Conservation (phyloP, 1,284 basidiomycete species). For the Austroboletus novae-zelandiae region DNA sequence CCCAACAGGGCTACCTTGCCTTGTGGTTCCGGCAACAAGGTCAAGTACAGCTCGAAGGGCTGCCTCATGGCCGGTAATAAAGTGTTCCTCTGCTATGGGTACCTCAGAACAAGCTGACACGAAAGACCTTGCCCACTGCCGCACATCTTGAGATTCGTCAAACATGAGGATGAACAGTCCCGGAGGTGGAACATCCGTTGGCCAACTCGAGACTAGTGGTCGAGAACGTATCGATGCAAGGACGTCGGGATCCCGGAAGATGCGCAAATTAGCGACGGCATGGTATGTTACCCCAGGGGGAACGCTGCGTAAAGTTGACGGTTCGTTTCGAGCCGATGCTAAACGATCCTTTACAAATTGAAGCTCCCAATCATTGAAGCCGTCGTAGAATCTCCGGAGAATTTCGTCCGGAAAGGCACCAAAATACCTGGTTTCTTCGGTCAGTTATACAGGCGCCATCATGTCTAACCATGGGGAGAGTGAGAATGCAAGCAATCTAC, state of each 20-base stretch:
- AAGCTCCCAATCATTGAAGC: constrained; percentile 70
- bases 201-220: constrained; percentile 50
- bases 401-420: constrained; percentile 52
- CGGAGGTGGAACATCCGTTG: constrained; percentile 53
- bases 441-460: constrained; percentile 17
- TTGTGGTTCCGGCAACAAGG: constrained; percentile 16
- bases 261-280: constrained; percentile 60
- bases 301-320: constrained; percentile 30
- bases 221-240: constrained; percentile 43
- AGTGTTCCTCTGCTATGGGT: constrained; percentile 48
- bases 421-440: constrained; percentile 53
- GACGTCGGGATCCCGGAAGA: constrained; percentile 55
- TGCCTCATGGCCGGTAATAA: constrained; percentile 43
- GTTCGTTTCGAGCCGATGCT: constrained; percentile 18
- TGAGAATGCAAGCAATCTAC: constrained; percentile 9
- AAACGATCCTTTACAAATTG: constrained; percentile 47
- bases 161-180: constrained; percentile 62
- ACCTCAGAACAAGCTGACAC: constrained; percentile 33
- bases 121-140: constrained; percentile 59
- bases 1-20: background rate
- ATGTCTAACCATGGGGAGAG: constrained; percentile 3
- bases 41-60: constrained; percentile 42
- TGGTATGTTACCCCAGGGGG: constrained; percentile 60
- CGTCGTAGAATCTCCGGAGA: constrained; percentile 58
- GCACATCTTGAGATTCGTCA: constrained; percentile 45